phyloP scores from a whole-genome alignment of 2,329 filamentous ascomycete species.

The Fusarium subglutinans region DNA sequence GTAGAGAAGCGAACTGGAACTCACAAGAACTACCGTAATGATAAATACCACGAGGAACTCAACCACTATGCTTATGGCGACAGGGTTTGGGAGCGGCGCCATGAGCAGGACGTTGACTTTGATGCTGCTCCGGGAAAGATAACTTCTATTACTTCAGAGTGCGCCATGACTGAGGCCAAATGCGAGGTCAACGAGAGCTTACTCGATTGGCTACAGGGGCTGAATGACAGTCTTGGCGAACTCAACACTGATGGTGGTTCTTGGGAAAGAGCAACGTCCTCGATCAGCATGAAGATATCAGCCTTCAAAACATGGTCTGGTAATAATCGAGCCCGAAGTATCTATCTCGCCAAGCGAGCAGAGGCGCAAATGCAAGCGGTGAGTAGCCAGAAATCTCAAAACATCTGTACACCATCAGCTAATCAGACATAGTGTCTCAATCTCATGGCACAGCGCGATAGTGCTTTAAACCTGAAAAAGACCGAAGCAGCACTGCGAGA shows the following conservation, averaged over 20 bases:
- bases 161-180: not conserved
- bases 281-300: not conserved
- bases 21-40: not conserved
- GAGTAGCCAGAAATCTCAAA: not conserved
- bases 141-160: not conserved
- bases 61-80: not conserved
- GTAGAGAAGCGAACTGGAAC: not conserved
- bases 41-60: not conserved
- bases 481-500: not conserved
- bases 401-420: fast-evolving
- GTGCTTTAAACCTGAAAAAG: not conserved
- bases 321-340: not conserved
- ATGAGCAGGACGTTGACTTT: not conserved
- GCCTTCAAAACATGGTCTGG: not conserved
- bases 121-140: not conserved
- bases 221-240: not conserved
- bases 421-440: not conserved
- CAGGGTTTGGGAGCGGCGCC: not conserved
- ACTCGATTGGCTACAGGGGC: not conserved
- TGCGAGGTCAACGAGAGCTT: not conserved
- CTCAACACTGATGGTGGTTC: too few species aligned
- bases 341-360: not conserved
- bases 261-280: not conserved
- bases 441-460: not conserved
- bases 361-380: not conserved